A percentile compares a stretch with the other conserved stretches of the same genome.
phyloP scores from a whole-genome alignment of 1,139 yeast species.

The Lodderomyces theae region DNA sequence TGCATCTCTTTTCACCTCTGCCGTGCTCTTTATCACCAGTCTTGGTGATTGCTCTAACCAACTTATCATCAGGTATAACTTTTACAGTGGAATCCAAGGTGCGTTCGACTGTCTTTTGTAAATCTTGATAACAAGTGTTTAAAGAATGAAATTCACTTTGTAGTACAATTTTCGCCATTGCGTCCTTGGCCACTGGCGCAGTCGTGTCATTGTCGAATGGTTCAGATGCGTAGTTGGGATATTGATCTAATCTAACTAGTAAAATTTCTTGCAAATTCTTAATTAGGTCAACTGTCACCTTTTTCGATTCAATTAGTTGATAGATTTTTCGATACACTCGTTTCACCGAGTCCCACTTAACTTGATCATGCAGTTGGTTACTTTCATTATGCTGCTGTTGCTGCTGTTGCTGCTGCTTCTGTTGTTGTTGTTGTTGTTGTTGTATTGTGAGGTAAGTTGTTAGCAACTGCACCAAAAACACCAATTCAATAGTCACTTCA shows the following conservation, averaged over 20 bases:
- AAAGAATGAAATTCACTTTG: slow-evolving; percentile 54
- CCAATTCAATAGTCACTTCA: slow-evolving; percentile 56
- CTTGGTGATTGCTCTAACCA: slow-evolving; percentile 52
- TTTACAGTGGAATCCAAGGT: slow-evolving; percentile 30
- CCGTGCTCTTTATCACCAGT: neutral
- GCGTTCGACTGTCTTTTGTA: slow-evolving; percentile 19
- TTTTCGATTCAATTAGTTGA: slow-evolving; percentile 43
- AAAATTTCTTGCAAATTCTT: slow-evolving; percentile 32
- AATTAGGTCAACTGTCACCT: slow-evolving; percentile 35
- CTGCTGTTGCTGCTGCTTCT: no score
- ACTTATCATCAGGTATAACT: slow-evolving; percentile 55
- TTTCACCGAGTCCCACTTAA: slow-evolving; percentile 35
- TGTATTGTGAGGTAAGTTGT: slow-evolving; percentile 38
- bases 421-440: neutral
- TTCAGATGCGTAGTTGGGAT: slow-evolving; percentile 35
- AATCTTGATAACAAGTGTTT: slow-evolving; percentile 31
- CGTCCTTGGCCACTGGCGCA: slow-evolving; percentile 17
- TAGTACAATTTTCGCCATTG: slow-evolving; percentile 54
- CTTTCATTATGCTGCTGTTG: no score
- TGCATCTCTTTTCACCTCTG: neutral
- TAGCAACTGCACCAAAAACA: slow-evolving; percentile 51
- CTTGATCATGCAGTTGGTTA: no score
- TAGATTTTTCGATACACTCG: slow-evolving; percentile 46
- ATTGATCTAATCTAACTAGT: slow-evolving; percentile 34
- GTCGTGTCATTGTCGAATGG: slow-evolving; percentile 13